Conservation (phyloP, 192 early-diverging fungal species). For the Coemansia sp. region DNA sequence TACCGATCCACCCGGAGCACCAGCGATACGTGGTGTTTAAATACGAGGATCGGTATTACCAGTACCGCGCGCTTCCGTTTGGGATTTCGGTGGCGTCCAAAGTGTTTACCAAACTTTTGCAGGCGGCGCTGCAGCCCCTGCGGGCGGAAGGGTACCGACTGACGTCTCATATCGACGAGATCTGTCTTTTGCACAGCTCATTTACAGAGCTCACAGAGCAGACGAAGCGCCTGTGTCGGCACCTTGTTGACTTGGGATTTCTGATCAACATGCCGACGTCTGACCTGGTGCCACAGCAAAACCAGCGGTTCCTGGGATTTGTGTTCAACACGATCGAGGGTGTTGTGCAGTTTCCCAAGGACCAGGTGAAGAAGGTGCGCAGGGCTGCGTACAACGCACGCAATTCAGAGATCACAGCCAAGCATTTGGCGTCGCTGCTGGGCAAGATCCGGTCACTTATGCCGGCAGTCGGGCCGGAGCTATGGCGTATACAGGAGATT, state of each 20-base stretch:
- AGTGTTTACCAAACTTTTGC: slow-evolving; percentile 46
- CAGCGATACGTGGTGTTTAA: slow-evolving; percentile 39
- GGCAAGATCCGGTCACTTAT: slow-evolving; percentile 48
- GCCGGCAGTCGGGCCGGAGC: slow-evolving; percentile 41
- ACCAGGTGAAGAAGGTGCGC: slow-evolving; percentile 50
- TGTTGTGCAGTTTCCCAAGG: slow-evolving; percentile 36
- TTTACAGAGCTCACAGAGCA: slow-evolving; percentile 22
- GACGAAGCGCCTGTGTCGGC: slow-evolving; percentile 33
- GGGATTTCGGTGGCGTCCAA: slow-evolving; percentile 46
- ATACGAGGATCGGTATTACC: slow-evolving; percentile 47
- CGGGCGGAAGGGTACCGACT: slow-evolving; percentile 37
- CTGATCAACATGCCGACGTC: slow-evolving; percentile 38
- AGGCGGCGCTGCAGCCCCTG: slow-evolving; percentile 42
- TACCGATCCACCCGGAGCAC: slow-evolving; percentile 46
- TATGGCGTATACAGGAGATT: slow-evolving; percentile 28
- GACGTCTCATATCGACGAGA: slow-evolving; percentile 49
- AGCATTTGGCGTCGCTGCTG: slow-evolving; percentile 45
- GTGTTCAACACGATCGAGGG: slow-evolving; percentile 46
- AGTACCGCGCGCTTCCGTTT: slow-evolving; percentile 49
- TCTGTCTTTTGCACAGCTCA: slow-evolving; percentile 37
- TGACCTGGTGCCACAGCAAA: slow-evolving; percentile 49
- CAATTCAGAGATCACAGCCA: slow-evolving; percentile 34
- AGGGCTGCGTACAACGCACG: slow-evolving; percentile 37
- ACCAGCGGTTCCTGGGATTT: slow-evolving; percentile 50
- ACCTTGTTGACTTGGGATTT: slow-evolving; percentile 38